Conservation (phyloP, 176 grass and related monocot genomes). For the Zea mays region DNA sequence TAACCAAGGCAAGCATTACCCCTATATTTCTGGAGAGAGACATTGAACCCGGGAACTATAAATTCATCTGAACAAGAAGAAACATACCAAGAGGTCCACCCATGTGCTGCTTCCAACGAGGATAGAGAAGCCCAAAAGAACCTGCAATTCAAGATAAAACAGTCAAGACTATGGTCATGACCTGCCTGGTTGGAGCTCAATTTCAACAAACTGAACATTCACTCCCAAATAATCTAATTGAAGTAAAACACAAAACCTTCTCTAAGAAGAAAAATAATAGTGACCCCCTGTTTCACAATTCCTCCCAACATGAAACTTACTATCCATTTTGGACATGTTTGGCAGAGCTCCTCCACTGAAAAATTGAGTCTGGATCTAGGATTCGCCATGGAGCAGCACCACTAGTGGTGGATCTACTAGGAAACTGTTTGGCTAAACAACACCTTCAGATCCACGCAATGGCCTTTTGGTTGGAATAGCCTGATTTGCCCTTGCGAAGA, state of each 20-base stretch:
- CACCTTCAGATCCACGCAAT: too few relatives aligned
- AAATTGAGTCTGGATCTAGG: too few relatives aligned
- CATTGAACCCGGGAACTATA: background rate
- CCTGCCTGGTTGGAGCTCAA: conserved; percentile 7
- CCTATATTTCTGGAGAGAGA: too few relatives aligned
- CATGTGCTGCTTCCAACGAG: conserved; percentile 98
- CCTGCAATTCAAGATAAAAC: conserved; percentile 49
- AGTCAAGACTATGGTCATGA: background rate
- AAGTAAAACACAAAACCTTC: background rate
- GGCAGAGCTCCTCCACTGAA: too few relatives aligned
- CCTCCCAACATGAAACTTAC: background rate
- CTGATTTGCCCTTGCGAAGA: too few relatives aligned
- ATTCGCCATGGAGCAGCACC: too few relatives aligned
- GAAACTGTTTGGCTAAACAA: too few relatives aligned
- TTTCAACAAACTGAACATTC: background rate
- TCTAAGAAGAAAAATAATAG: background rate
- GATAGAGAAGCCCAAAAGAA: conserved; percentile 94
- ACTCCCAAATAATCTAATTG: background rate
- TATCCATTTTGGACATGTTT: background rate
- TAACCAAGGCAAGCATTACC: too few relatives aligned
- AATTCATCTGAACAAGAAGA: conserved; percentile 29
- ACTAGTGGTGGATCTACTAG: too few relatives aligned
- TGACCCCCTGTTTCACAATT: background rate
- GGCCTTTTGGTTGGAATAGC: too few relatives aligned
- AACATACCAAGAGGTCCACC: conserved; percentile 94